Conservation (phyloP, 2,329 filamentous ascomycete genomes). For the Cytospora schulzeri region DNA sequence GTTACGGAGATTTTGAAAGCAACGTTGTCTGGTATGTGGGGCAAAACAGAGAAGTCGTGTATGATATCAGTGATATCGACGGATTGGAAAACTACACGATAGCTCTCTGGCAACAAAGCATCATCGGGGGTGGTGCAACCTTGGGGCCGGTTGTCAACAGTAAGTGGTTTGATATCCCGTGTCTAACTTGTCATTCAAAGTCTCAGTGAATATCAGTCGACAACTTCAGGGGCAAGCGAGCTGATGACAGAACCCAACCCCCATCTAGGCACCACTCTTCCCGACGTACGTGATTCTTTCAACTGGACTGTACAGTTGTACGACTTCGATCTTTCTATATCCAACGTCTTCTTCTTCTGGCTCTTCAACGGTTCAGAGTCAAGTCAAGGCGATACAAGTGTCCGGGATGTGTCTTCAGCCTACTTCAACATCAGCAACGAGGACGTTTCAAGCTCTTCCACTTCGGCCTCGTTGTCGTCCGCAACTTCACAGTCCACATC, state of each 20-base stretch:
- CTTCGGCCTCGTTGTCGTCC: background rate
- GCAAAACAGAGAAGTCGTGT: constrained; percentile 1
- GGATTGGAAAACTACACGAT: constrained; percentile 1
- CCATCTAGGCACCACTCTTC: background rate
- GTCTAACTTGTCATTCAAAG: background rate
- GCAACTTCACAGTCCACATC: background rate
- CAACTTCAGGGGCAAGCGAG: background rate
- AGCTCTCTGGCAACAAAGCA: constrained; percentile 12
- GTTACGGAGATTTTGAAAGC: background rate
- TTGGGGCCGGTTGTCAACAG: constrained; percentile 3
- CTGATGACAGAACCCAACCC: background rate
- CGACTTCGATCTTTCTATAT: constrained; percentile 25
- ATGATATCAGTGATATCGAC: constrained; percentile 1
- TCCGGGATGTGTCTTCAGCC: constrained; percentile 6
- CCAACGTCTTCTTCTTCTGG: constrained; percentile 31
- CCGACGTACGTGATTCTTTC: constrained; percentile 18
- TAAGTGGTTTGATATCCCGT: background rate
- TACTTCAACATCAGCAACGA: constrained; percentile 29
- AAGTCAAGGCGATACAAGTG: constrained; percentile 21
- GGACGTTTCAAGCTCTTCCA: background rate
- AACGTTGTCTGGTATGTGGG: constrained; percentile 11
- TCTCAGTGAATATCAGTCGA: background rate
- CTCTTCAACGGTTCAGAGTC: constrained; percentile 29
- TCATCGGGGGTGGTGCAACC: background rate
- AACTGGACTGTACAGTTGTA: constrained; percentile 29